Evolutionary conservation across 495 filamentous ascomycete genomes (phyloP).

Genomic region (Annulohypoxylon nitens): DNA sequence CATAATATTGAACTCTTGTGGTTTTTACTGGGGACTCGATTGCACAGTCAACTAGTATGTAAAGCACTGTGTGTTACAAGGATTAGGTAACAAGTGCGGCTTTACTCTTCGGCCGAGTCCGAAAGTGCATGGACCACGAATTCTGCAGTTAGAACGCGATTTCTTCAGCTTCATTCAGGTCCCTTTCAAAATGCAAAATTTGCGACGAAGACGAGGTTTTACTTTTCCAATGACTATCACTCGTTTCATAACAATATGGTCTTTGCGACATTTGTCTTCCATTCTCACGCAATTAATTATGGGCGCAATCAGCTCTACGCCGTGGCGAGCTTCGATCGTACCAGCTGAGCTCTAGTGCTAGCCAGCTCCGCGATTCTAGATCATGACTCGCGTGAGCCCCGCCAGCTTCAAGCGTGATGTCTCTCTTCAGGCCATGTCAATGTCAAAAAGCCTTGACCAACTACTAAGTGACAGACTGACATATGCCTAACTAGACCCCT

Average conservation of each 20-base stretch:
- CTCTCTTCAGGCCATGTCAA: background rate
- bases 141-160: background rate
- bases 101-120: too few species aligned
- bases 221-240: background rate
- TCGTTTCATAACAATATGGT: background rate
- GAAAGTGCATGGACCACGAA: too few species aligned
- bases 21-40: too few species aligned
- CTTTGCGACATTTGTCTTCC: background rate
- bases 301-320: background rate
- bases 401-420: background rate
- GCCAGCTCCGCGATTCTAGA: background rate
- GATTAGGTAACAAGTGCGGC: too few species aligned
- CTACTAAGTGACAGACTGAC: too few species aligned
- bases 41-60: too few species aligned
- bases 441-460: background rate
- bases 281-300: background rate
- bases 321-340: background rate
- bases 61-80: too few species aligned
- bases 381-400: background rate
- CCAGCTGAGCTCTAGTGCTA: background rate
- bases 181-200: background rate
- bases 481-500: background rate
- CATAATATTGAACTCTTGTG: too few species aligned
- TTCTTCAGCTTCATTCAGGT: background rate
- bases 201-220: background rate